Evolutionary conservation across 2,329 filamentous ascomycete species (phyloP), one percentile per base, ranked within the genome.

Genomic region (Phialophora expanda): DNA sequence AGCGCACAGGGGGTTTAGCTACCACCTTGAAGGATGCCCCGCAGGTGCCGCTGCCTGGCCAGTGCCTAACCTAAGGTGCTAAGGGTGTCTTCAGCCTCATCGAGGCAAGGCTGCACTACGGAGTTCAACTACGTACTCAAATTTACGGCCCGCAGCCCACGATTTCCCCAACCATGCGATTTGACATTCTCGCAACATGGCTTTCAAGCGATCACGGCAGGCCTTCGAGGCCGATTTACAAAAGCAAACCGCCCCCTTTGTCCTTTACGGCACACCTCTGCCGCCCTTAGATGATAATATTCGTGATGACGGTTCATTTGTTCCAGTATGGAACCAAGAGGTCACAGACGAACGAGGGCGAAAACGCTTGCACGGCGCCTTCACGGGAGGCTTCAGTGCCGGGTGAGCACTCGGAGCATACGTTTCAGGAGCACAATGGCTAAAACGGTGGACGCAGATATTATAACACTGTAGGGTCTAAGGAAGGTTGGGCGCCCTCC

Each of bases 261-360:
- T 90, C 63, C 75, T 90, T 64, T 96, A 90, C 76, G 95, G 95
- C 75, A 97, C 92, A 2, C 89, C 93, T 8, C 84, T 99, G 17
- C 93, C 93, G 0, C 87, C 91, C 3, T 81, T 87, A 66, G 92
- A 96, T 74, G 84, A 89, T 56, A 86, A 92, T 22, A 84, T 86
- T 44, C 89, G 92, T 73, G 93, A 98, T 77, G 92, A 97, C 81
- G 94, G 93, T 68, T 92, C 91, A 48, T 98, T 93, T 76, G 87
- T 97, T 17, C 95, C 95, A 0, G 80, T 97, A n/a, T 98, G 95
- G 93, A 97, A 98, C 81, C 95, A 99, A 82, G 94, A 97, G 76
- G 93, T 96, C 76, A 91, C 90, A 66, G 95, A 99, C 79, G 95
- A 97, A 75, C 89, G 89, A 71, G 95, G 95, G 17, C 85, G 93